Evolutionary conservation across 768 basidiomycete species (phyloP), one percentile per base, ranked within the genome.

Genomic region (Amanita pallidorosea): DNA sequence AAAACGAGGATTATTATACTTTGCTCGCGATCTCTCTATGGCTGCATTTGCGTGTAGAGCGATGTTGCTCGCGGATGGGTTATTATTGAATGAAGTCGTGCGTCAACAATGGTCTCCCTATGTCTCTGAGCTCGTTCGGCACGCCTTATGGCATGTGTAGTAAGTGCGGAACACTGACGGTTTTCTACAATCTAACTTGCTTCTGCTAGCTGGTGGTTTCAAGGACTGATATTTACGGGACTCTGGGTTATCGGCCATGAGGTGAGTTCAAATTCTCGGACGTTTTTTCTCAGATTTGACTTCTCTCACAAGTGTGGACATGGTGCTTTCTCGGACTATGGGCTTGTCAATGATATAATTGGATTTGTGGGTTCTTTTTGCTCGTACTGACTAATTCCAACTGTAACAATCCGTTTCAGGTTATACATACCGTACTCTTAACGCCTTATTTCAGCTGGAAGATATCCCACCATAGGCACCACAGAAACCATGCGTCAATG

Each of bases 221-320:
- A 80, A 60, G 76, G 76, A 13, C 67, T 79, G n/a, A 71, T 76
- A 27, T 73, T 79, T 52, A 76, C 76, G 4, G 78, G 77, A 6
- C 68, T 79, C 35, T 80, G 77, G 77, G 76, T 79, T 27, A 76
- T 80, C 40, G 78, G 78, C 17, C 78, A 80, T 53, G 78, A 80
- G 61, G 76, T 75, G 48, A 22, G 61, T 48, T 45, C 22, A 7
- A 20, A 45, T 45, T 23, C 23, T 18, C 34, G 36, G 17, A 27
- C 17, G 7, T 47, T 47, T 47, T 23, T 5, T 43, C 11, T 25
- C 31, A 23, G 18, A 45, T 29, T 49, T 50, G 20, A 49, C 25
- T 54, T 25, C 22, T 25, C 20, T 53, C 20, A 35, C 25, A 50
- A 78, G 75, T 78, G 77, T 56, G 77, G 77, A 8, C 78, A 80